Evolutionary conservation across 352 stramenopile species (phyloP).

Genomic region (Phytopythium kandeliae): DNA sequence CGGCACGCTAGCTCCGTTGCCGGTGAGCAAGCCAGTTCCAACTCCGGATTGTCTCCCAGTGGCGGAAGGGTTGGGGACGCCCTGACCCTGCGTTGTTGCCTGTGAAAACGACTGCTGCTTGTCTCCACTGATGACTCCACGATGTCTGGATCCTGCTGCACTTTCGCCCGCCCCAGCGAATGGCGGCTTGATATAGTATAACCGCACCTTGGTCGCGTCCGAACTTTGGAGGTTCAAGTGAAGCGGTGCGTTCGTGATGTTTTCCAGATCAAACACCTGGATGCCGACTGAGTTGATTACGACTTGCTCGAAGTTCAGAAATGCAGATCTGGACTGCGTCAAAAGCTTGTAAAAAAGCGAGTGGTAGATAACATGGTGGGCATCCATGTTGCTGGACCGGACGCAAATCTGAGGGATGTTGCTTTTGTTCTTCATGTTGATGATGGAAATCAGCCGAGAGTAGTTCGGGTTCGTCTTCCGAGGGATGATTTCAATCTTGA

Average conservation of each 20-base stretch:
- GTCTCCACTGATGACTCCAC: not conserved
- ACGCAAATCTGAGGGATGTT: constrained; percentile 86
- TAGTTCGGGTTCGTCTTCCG: constrained; percentile 89
- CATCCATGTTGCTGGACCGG: constrained; percentile 88
- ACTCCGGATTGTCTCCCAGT: not conserved
- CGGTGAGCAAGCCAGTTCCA: not conserved
- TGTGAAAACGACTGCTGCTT: constrained; percentile 8
- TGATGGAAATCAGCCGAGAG: constrained; percentile 77
- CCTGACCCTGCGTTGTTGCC: not conserved
- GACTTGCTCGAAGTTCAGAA: constrained; percentile 86
- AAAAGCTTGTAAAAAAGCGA: constrained; percentile 89
- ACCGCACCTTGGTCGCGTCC: constrained; percentile 55
- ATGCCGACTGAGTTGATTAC: constrained; percentile 80
- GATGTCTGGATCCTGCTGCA: not conserved
- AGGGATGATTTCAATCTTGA: constrained; percentile 89
- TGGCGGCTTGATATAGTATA: constrained; percentile 63
- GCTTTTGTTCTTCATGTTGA: constrained; percentile 86
- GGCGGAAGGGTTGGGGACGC: not conserved
- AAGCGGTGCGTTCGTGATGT: constrained; percentile 81
- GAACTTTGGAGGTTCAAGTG: constrained; percentile 78
- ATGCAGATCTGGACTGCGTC: constrained; percentile 78
- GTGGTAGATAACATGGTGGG: constrained; percentile 89
- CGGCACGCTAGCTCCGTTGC: not conserved
- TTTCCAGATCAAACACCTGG: constrained; percentile 86
- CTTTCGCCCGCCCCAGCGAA: constrained; percentile 18